Percentiles rank a stretch among this genome's conserved stretches.
phyloP scores from a whole-genome alignment of 306 rosid species.

The Ammopiptanthus mongolicus region DNA sequence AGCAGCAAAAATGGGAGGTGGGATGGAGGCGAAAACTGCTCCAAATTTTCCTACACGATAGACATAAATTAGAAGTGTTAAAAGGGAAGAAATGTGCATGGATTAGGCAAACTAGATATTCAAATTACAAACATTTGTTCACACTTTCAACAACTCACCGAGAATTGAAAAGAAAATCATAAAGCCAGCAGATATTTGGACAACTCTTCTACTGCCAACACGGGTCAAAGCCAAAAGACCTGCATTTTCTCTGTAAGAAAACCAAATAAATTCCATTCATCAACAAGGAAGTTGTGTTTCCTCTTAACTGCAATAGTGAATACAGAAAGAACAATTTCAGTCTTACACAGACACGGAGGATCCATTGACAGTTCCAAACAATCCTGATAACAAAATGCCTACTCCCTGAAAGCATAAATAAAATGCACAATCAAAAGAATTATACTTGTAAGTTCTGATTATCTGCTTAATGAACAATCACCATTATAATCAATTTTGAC shows the following conservation, averaged over 20 bases:
- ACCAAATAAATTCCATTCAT: slow-evolving; percentile 23
- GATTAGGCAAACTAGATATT: background rate
- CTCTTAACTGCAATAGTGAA: background rate
- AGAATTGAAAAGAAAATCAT: slow-evolving; percentile 99
- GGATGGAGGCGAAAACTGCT: slow-evolving; percentile 92
- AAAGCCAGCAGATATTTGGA: slow-evolving; percentile 95
- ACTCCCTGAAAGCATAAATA: slow-evolving; percentile 64
- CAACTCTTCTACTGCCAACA: slow-evolving; percentile 96
- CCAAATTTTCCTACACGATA: slow-evolving; percentile 80
- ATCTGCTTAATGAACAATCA: background rate
- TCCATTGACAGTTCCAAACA: slow-evolving; percentile 88
- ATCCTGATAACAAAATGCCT: slow-evolving; percentile 82
- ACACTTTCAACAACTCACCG: slow-evolving; percentile 44
- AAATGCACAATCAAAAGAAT: slow-evolving; percentile 14
- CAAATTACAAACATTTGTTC: background rate
- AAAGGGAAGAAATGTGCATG: background rate
- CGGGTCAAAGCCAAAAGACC: slow-evolving; percentile 94
- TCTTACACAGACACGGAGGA: slow-evolving; percentile 95
- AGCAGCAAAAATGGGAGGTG: slow-evolving; percentile 85
- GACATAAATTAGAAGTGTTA: background rate
- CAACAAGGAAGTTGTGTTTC: slow-evolving; percentile 11
- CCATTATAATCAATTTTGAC: background rate
- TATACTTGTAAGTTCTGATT: slow-evolving; percentile 4
- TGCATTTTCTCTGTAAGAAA: slow-evolving; percentile 74
- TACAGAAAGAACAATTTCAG: slow-evolving; percentile 15